Conservation (phyloP, 192 early-diverging fungal species). For the Gorgonomyces haynaldii region DNA sequence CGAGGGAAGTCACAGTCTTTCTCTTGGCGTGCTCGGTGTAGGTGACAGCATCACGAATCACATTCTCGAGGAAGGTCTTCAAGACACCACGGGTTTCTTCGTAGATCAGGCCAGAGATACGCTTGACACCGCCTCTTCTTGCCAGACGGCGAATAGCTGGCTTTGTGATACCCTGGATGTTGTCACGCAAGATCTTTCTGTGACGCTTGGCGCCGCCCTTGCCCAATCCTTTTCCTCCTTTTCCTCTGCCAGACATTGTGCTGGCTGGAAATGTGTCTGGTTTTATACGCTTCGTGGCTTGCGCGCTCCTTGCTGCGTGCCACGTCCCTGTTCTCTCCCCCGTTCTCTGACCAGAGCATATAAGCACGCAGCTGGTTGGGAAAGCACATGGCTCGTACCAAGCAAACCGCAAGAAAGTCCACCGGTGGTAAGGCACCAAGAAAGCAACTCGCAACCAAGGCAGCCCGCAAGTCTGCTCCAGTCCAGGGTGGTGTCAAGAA, state of each 20-base stretch:
- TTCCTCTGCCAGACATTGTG: slow-evolving; percentile 93
- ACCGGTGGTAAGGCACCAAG: slow-evolving; percentile 99
- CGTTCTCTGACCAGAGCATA: too few relatives aligned
- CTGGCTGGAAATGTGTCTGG: neutral
- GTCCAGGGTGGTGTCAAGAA: slow-evolving; percentile 90
- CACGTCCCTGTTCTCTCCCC: too few relatives aligned
- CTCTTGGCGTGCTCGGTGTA: slow-evolving; percentile 99
- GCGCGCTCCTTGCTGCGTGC: too few relatives aligned
- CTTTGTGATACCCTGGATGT: slow-evolving; percentile 97
- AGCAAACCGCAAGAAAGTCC: slow-evolving; percentile 97
- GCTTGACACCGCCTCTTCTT: slow-evolving; percentile 99
- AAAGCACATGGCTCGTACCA: slow-evolving; percentile 65
- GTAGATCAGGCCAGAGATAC: slow-evolving; percentile 99
- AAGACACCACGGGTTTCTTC: slow-evolving; percentile 97
- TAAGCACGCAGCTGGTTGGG: too few relatives aligned
- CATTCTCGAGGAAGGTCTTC: slow-evolving; percentile 98
- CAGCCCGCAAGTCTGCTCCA: slow-evolving; percentile 92
- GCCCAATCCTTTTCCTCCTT: slow-evolving; percentile 98
- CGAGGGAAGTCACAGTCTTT: slow-evolving; percentile 98
- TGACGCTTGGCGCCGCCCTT: slow-evolving; percentile 99
- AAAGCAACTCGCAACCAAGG: slow-evolving; percentile 89
- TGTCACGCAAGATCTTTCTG: slow-evolving; percentile 99
- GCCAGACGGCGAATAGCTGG: slow-evolving; percentile 98
- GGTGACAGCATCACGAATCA: slow-evolving; percentile 97
- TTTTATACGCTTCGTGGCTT: slow-evolving; percentile 11